These are phyloP conservation scores for Aspergillus saccharolyticus DNA, from an alignment of 495 filamentous ascomycete genomes.

Conservation along the genomic window DNA sequence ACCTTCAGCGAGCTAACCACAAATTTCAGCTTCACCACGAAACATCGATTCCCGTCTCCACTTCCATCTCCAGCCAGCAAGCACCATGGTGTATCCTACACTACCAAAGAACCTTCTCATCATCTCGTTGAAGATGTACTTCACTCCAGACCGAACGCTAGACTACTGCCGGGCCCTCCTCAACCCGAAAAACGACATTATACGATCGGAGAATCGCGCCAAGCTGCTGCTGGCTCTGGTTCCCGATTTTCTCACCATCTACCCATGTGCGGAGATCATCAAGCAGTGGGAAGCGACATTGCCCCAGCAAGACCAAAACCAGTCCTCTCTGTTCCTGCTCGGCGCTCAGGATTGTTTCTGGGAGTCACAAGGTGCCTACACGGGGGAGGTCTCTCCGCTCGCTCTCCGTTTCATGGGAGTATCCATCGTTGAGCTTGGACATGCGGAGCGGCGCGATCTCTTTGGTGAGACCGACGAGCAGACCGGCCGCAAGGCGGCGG, in stretches of 20 bases:
- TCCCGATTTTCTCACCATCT: conserved; percentile 68
- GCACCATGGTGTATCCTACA: conserved; percentile 27
- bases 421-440: conserved; percentile 68
- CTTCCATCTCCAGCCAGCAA: conserved; percentile 14
- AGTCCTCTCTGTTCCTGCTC: conserved; percentile 45
- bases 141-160: conserved; percentile 58
- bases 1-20: background rate
- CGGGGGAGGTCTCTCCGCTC: conserved; percentile 69
- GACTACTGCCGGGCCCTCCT: conserved; percentile 57
- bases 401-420: conserved; percentile 61
- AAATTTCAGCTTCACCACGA: background rate
- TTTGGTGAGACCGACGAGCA: conserved; percentile 67
- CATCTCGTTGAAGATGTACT: conserved; percentile 83
- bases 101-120: conserved; percentile 65
- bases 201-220: conserved; percentile 38
- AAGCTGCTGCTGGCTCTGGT: conserved; percentile 83
- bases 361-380: conserved; percentile 60
- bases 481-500: conserved; percentile 61
- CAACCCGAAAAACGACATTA: conserved; percentile 35
- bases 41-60: background rate
- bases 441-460: conserved; percentile 66
- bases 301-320: conserved; percentile 19
- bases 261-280: conserved; percentile 50
- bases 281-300: conserved; percentile 30
- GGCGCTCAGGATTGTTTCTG: conserved; percentile 74